A percentile compares a stretch with the other conserved stretches of the same genome.
phyloP scores from a whole-genome alignment of 2,329 filamentous ascomycete species.

The Alternaria sp. region DNA sequence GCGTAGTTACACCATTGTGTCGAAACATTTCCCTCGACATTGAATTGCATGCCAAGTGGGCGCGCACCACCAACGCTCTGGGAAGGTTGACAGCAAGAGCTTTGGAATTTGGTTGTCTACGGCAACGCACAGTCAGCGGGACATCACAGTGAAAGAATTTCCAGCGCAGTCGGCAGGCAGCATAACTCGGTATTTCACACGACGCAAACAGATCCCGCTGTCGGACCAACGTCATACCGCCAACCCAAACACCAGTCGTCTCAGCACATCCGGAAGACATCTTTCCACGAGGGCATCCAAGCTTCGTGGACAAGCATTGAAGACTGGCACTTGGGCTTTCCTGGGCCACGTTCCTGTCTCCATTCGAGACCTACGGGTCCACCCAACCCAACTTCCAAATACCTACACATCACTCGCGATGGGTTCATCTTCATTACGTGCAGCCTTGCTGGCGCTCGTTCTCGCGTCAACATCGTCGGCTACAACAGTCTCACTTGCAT shows the following conservation, averaged over 20 bases:
- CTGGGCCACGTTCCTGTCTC: slow-evolving; percentile 8
- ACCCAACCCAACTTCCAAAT: slow-evolving; percentile 13
- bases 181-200: slow-evolving; percentile 29
- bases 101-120: slow-evolving; percentile 14
- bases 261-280: slow-evolving; percentile 28
- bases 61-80: slow-evolving; percentile 2
- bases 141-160: slow-evolving; percentile 16
- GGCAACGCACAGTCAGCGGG: slow-evolving; percentile 25
- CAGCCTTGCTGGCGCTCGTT: slow-evolving; percentile 32
- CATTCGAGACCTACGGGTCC: slow-evolving; percentile 16
- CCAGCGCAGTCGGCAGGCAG: slow-evolving; percentile 14
- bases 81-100: neutral
- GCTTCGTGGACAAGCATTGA: slow-evolving; percentile 12
- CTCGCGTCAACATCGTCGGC: slow-evolving; percentile 30
- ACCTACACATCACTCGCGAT: slow-evolving; percentile 31
- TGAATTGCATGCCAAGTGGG: neutral
- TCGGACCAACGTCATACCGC: slow-evolving; percentile 33
- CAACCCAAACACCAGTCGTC: slow-evolving; percentile 36
- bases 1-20: slow-evolving; percentile 5
- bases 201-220: slow-evolving; percentile 34
- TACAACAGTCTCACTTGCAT: slow-evolving; percentile 52
- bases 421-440: slow-evolving; percentile 25
- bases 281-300: slow-evolving; percentile 15
- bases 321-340: slow-evolving; percentile 21
- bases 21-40: neutral